Evolutionary conservation across 805 yeast genomes (phyloP).

Genomic region (Yarrowia osloensis): DNA sequence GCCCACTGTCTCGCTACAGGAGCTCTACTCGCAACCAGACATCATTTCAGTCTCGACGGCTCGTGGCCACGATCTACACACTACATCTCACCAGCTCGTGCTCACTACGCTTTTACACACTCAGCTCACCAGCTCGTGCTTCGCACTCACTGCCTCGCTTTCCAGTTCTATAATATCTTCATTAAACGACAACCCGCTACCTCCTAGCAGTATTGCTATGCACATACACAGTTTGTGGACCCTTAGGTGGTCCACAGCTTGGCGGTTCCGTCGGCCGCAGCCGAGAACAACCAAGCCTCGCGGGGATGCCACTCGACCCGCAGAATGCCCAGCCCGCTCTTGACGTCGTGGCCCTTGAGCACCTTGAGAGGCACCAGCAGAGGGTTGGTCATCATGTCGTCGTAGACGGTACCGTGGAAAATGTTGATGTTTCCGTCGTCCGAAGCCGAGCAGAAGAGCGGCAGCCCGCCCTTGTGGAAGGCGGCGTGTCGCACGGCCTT

Average conservation of each 20-base stretch:
- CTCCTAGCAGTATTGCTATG: conserved; percentile 4
- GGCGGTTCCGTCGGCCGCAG: conserved; percentile 96
- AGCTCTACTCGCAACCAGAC: too few relatives aligned
- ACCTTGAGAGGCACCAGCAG: conserved; percentile 94
- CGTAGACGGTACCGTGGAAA: conserved; percentile 95
- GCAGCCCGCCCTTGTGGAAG: conserved; percentile 83
- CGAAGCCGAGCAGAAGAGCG: conserved; percentile 90
- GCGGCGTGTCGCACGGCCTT: conserved; percentile 87
- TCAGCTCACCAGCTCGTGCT: too few relatives aligned
- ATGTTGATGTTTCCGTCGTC: conserved; percentile 94
- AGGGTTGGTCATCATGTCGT: conserved; percentile 93
- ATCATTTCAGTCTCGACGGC: too few relatives aligned
- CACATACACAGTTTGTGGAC: not conserved
- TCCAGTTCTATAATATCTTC: conserved; percentile 1
- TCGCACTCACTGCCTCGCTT: too few relatives aligned
- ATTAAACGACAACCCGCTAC: conserved; percentile 10
- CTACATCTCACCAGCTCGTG: too few relatives aligned
- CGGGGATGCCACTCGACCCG: conserved; percentile 93
- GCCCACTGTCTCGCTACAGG: too few relatives aligned
- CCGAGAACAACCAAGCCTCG: conserved; percentile 96
- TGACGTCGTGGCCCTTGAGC: conserved; percentile 82
- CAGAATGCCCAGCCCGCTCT: conserved; percentile 81
- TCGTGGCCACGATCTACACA: too few relatives aligned
- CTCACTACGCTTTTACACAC: too few relatives aligned
- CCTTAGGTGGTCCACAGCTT: conserved; percentile 87